A percentile compares a stretch with the other conserved stretches of the same genome.
phyloP scores from a whole-genome alignment of 1,284 basidiomycete genomes.

The Bjerkandera adusta region DNA sequence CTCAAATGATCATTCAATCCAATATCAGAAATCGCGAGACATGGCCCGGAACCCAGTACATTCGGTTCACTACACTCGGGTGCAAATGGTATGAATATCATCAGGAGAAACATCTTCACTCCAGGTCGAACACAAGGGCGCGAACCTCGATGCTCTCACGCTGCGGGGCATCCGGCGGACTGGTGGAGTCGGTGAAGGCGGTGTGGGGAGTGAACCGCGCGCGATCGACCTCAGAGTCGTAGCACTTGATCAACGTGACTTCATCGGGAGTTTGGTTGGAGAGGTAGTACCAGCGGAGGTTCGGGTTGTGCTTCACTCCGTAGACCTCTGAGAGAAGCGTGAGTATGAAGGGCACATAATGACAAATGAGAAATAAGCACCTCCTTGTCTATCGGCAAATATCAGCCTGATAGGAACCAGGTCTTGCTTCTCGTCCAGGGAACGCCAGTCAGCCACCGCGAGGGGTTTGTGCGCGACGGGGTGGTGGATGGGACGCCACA shows the following conservation, averaged over 20 bases:
- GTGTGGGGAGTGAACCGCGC: constrained; percentile 45
- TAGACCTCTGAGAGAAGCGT: constrained; percentile 24
- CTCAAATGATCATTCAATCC: too few relatives aligned
- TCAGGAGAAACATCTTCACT: too few relatives aligned
- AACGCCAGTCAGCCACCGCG: constrained; percentile 53
- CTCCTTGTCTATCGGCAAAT: constrained; percentile 49
- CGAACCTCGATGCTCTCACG: constrained; percentile 42
- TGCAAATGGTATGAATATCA: too few relatives aligned
- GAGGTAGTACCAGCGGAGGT: constrained; percentile 46
- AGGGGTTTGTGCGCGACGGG: constrained; percentile 53
- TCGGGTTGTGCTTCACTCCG: constrained; percentile 34
- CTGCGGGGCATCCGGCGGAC: constrained; percentile 36
- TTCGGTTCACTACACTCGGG: too few relatives aligned
- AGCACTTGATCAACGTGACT: constrained; percentile 47
- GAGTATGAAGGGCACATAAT: neutral
- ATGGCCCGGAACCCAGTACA: too few relatives aligned
- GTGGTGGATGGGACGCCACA: constrained; percentile 59
- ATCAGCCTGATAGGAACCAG: constrained; percentile 42
- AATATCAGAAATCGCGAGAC: too few relatives aligned
- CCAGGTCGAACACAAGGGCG: constrained; percentile 35
- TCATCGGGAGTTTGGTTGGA: constrained; percentile 44
- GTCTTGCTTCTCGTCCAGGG: constrained; percentile 42
- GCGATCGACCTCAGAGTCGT: constrained; percentile 37
- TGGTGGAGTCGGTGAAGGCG: constrained; percentile 40
- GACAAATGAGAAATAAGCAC: constrained; percentile 34